Conservation (phyloP, 2,329 filamentous ascomycete species). For the Microthyrium microscopicum region DNA sequence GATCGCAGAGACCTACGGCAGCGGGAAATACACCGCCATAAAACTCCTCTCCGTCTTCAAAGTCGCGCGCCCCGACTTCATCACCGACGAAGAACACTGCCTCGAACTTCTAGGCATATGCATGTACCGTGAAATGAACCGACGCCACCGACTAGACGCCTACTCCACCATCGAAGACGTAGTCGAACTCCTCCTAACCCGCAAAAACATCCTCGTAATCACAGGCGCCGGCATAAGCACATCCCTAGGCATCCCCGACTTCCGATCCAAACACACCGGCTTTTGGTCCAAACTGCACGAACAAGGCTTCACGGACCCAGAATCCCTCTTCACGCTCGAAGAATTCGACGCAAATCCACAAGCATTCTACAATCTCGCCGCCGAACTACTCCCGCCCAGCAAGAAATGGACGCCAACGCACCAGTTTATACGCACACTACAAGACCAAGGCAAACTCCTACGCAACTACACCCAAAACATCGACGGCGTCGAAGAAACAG, state of each 20-base stretch:
- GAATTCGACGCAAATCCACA: constrained; percentile 73
- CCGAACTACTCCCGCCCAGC: constrained; percentile 70
- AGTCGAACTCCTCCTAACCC: constrained; percentile 54
- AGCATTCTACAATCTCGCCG: constrained; percentile 82
- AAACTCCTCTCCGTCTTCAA: constrained; percentile 79
- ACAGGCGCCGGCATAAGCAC: constrained; percentile 96
- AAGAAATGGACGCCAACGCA: constrained; percentile 82
- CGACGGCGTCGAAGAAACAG: constrained; percentile 81
- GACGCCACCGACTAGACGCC: constrained; percentile 58
- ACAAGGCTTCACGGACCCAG: constrained; percentile 65
- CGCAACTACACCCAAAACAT: constrained; percentile 99
- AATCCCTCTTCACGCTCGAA: constrained; percentile 87
- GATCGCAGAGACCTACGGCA: constrained; percentile 52
- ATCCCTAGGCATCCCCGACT: constrained; percentile 90
- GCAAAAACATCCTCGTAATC: constrained; percentile 77
- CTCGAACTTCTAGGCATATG: constrained; percentile 59
- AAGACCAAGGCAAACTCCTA: constrained; percentile 74
- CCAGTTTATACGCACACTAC: constrained; percentile 77
- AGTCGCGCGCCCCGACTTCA: constrained; percentile 54
- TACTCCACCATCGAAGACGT: constrained; percentile 85
- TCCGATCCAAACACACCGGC: constrained; percentile 81
- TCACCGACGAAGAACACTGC: constrained; percentile 47
- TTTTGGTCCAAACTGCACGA: constrained; percentile 75
- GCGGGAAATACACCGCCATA: constrained; percentile 55
- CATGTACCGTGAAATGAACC: constrained; percentile 64